Percentiles rank a stretch among this genome's conserved stretches.
phyloP scores from a whole-genome alignment of 2,329 filamentous ascomycete genomes.

The Botrytis byssoidea region DNA sequence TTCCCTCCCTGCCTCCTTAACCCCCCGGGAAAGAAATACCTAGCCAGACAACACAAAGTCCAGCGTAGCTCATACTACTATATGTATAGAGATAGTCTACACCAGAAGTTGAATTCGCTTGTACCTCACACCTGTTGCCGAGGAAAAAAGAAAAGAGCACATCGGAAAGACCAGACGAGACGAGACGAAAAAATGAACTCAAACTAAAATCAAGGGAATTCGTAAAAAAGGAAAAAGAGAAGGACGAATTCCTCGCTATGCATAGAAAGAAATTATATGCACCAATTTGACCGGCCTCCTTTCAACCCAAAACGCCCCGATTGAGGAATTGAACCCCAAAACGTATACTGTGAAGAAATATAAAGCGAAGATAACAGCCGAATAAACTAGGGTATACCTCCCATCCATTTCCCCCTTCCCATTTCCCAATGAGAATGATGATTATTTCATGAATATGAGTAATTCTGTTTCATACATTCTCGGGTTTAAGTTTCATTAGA shows the following conservation, averaged over 20 bases:
- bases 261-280: neutral
- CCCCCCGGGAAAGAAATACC: neutral
- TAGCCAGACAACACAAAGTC: neutral
- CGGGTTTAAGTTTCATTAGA: conserved; percentile 17
- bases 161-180: neutral
- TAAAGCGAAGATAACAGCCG: conserved; percentile 1
- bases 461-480: conserved; percentile 4
- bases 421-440: conserved; percentile 7
- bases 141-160: neutral
- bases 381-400: conserved; percentile 15
- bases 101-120: neutral
- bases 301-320: neutral
- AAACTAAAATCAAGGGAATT: neutral
- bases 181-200: neutral
- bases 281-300: neutral
- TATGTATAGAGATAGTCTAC: neutral
- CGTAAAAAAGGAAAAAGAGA: neutral
- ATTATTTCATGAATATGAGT: neutral
- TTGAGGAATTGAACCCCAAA: neutral
- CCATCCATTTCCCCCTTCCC: conserved; percentile 21
- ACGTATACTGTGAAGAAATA: conserved; percentile 8
- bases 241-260: conserved; percentile 27
- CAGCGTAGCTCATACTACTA: neutral
- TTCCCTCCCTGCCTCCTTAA: neutral
- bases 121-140: neutral